Evolutionary conservation across 2,329 filamentous ascomycete species (phyloP).

Genomic region (Zymoseptoria brevis): DNA sequence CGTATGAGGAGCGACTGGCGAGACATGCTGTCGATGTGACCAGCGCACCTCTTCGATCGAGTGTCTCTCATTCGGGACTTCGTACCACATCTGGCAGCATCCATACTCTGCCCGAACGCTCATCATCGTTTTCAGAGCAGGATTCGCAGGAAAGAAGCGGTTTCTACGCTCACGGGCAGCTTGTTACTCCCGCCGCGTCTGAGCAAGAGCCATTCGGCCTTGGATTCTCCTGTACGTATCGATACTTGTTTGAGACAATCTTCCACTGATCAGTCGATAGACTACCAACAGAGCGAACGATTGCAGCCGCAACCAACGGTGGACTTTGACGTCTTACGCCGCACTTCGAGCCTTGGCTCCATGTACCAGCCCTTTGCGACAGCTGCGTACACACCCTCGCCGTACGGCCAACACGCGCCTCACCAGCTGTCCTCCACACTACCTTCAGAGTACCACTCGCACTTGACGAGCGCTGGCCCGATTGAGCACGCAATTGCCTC

Average conservation of each 20-base stretch:
- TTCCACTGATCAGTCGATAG: constrained; percentile 7
- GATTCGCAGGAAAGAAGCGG: constrained; percentile 4
- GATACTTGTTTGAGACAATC: neutral
- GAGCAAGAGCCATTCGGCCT: constrained; percentile 23
- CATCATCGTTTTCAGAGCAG: constrained; percentile 23
- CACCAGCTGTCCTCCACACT: neutral
- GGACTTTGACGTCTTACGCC: neutral
- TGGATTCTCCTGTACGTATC: constrained; percentile 28
- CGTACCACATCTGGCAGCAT: constrained; percentile 12
- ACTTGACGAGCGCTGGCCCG: neutral
- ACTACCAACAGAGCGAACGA: constrained; percentile 14
- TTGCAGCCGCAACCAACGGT: constrained; percentile 7
- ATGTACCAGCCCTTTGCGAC: neutral
- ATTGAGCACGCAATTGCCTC: neutral
- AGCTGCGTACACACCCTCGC: neutral
- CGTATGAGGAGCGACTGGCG: constrained; percentile 37
- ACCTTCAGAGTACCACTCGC: neutral
- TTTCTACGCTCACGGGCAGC: neutral
- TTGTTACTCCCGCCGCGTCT: constrained; percentile 12
- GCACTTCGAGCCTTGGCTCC: neutral
- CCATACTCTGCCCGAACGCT: constrained; percentile 13
- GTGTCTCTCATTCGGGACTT: constrained; percentile 37
- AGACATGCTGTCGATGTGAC: constrained; percentile 37
- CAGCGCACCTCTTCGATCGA: constrained; percentile 38
- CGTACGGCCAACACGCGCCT: neutral